These are phyloP conservation scores for Phytophthora constricta DNA, from an alignment of 352 stramenopile species.

Conservation along the genomic window DNA sequence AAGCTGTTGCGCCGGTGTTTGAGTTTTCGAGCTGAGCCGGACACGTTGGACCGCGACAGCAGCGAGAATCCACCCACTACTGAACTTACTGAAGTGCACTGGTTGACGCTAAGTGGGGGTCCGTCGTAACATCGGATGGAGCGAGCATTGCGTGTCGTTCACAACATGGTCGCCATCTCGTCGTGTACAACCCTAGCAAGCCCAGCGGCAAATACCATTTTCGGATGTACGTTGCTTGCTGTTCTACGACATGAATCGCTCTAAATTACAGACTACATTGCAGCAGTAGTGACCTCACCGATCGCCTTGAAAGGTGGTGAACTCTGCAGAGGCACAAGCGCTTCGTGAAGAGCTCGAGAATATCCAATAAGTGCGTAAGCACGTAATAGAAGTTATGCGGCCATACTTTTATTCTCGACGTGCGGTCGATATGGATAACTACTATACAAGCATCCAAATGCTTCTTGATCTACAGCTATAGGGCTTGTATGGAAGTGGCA, in stretches of 20 bases:
- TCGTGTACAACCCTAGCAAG: slow-evolving; percentile 34
- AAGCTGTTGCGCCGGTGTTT: too few relatives aligned
- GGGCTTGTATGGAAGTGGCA: slow-evolving; percentile 23
- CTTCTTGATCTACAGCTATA: slow-evolving; percentile 22
- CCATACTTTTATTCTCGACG: slow-evolving; percentile 16
- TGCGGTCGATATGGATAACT: slow-evolving; percentile 40
- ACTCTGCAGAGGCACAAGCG: neutral
- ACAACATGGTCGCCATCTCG: slow-evolving; percentile 26
- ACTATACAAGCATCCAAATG: slow-evolving; percentile 37
- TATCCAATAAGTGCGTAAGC: slow-evolving; percentile 15
- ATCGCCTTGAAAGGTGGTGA: neutral
- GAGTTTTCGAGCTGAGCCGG: too few relatives aligned
- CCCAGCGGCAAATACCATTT: slow-evolving; percentile 24
- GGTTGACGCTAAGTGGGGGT: slow-evolving; percentile 19
- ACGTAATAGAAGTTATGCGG: slow-evolving; percentile 28
- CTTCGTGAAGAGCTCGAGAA: slow-evolving; percentile 9
- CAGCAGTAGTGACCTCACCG: neutral
- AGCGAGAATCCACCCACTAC: too few relatives aligned
- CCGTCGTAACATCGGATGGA: slow-evolving; percentile 30
- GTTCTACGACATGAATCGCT: slow-evolving; percentile 27
- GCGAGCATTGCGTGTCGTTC: slow-evolving; percentile 30
- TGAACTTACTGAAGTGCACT: slow-evolving; percentile 10
- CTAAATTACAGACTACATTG: slow-evolving; percentile 1
- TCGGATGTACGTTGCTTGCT: slow-evolving; percentile 33
- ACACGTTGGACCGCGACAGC: too few relatives aligned